Conservation (phyloP, 2,329 filamentous ascomycete species). For the Colletotrichum echinochloae region DNA sequence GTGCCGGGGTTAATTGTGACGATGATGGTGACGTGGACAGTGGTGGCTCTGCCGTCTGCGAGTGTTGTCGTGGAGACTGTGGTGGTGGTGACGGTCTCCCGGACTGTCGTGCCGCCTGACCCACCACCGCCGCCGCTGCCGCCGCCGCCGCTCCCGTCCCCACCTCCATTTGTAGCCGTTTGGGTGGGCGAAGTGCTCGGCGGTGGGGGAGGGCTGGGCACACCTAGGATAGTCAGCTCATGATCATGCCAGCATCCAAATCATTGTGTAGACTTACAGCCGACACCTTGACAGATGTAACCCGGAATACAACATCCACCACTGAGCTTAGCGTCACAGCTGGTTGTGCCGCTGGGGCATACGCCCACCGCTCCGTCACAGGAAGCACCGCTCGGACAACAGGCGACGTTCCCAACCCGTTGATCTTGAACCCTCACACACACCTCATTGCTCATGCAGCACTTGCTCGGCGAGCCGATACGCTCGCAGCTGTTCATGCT, state of each 20-base stretch:
- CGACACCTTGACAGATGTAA: conserved; percentile 75
- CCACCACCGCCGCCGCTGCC: conserved; percentile 12
- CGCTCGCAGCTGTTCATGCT: conserved; percentile 73
- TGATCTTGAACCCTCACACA: conserved; percentile 75
- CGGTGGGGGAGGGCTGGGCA: conserved; percentile 47
- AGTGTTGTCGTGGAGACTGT: conserved; percentile 44
- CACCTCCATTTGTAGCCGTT: conserved; percentile 26
- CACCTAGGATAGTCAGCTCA: conserved; percentile 47
- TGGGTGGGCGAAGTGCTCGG: conserved; percentile 43
- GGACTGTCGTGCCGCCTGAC: conserved; percentile 48
- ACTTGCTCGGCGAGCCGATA: conserved; percentile 77
- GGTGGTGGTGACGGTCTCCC: conserved; percentile 52
- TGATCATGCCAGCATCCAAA: not conserved
- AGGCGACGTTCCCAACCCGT: conserved; percentile 76
- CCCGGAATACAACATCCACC: conserved; percentile 83
- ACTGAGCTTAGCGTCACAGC: conserved; percentile 73
- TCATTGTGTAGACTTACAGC: conserved; percentile 66
- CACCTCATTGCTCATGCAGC: conserved; percentile 74
- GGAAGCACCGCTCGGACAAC: conserved; percentile 74
- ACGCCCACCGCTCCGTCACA: conserved; percentile 73
- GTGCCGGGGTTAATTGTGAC: conserved; percentile 51
- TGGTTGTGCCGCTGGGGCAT: conserved; percentile 72
- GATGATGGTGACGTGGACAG: conserved; percentile 55
- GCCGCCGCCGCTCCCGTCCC: conserved; percentile 6
- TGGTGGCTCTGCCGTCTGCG: conserved; percentile 50